These are phyloP conservation scores for Phytophthora pluvialis DNA, from an alignment of 352 stramenopile genomes.

Conservation along the genomic window DNA sequence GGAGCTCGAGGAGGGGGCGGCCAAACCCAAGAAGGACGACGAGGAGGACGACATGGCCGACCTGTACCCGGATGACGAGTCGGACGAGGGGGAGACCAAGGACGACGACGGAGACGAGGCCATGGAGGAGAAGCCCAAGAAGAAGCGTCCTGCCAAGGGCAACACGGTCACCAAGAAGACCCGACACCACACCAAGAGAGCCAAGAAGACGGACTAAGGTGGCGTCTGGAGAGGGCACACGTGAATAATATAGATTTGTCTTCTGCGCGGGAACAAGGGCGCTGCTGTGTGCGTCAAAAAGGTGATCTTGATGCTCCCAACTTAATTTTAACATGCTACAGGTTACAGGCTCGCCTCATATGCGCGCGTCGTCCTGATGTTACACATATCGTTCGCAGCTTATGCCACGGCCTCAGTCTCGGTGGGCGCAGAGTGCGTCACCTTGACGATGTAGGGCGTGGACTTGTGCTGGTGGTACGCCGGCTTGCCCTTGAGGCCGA, in stretches of 20 bases:
- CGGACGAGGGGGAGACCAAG: constrained; percentile 39
- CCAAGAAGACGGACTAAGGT: constrained; percentile 31
- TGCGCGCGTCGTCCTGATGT: constrained; percentile 17
- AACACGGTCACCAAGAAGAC: constrained; percentile 39
- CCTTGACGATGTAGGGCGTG: constrained; percentile 85
- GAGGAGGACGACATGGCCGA: constrained; percentile 66
- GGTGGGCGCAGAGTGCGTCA: constrained; percentile 65
- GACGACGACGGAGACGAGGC: constrained; percentile 41
- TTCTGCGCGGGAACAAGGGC: background rate
- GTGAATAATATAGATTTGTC: constrained; percentile 40
- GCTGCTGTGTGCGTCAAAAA: constrained; percentile 22
- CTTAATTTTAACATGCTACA: constrained; percentile 35
- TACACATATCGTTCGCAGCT: constrained; percentile 25
- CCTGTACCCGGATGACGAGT: constrained; percentile 65
- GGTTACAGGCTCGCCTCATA: constrained; percentile 34
- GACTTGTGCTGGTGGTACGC: constrained; percentile 91
- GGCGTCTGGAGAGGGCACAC: background rate
- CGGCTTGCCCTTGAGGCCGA: constrained; percentile 96
- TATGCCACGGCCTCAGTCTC: constrained; percentile 45
- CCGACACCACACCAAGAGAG: constrained; percentile 35
- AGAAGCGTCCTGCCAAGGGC: constrained; percentile 46
- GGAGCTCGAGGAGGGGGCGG: constrained; percentile 11
- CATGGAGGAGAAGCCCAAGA: constrained; percentile 47
- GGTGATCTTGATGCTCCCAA: constrained; percentile 33
- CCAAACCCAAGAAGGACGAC: constrained; percentile 32